Conservation (phyloP, 2,329 filamentous ascomycete genomes). For the Colletotrichum musicola region DNA sequence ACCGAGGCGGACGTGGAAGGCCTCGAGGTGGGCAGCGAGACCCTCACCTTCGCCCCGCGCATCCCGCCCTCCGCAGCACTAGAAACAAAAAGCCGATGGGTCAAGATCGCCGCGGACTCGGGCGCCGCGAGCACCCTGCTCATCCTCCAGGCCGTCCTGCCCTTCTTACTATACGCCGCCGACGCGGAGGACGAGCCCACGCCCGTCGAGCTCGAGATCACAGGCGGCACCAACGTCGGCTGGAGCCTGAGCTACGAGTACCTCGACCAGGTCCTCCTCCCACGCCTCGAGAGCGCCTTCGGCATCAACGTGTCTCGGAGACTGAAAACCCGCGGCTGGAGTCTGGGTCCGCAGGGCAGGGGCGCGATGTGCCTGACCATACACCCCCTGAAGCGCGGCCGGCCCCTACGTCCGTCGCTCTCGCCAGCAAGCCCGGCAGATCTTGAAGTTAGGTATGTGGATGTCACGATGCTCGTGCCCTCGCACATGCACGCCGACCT, state of each 20-base stretch:
- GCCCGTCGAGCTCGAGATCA: constrained; percentile 61
- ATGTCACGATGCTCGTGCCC: constrained; percentile 66
- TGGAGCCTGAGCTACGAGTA: constrained; percentile 73
- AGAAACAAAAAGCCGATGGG: constrained; percentile 50
- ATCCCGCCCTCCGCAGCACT: constrained; percentile 53
- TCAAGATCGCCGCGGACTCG: constrained; percentile 64
- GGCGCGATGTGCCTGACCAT: constrained; percentile 61
- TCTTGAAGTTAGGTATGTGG: constrained; percentile 58
- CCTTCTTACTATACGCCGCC: constrained; percentile 69
- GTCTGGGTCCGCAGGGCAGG: constrained; percentile 53
- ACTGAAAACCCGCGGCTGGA: constrained; percentile 65
- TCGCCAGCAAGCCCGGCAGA: constrained; percentile 43
- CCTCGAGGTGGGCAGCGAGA: constrained; percentile 63
- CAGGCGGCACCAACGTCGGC: constrained; percentile 70
- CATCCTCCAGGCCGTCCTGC: constrained; percentile 71
- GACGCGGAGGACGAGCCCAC: constrained; percentile 50
- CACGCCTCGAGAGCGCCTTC: constrained; percentile 64
- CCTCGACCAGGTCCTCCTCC: constrained; percentile 71
- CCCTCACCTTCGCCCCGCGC: constrained; percentile 61
- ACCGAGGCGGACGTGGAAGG: constrained; percentile 65
- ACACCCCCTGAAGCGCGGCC: constrained; percentile 48
- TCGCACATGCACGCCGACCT: constrained; percentile 56
- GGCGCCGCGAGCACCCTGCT: constrained; percentile 67
- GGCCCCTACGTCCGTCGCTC: constrained; percentile 51
- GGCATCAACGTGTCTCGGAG: constrained; percentile 59